Base-by-base conservation (phyloP, 768 basidiomycete species). In the Boletus sp. region DNA sequence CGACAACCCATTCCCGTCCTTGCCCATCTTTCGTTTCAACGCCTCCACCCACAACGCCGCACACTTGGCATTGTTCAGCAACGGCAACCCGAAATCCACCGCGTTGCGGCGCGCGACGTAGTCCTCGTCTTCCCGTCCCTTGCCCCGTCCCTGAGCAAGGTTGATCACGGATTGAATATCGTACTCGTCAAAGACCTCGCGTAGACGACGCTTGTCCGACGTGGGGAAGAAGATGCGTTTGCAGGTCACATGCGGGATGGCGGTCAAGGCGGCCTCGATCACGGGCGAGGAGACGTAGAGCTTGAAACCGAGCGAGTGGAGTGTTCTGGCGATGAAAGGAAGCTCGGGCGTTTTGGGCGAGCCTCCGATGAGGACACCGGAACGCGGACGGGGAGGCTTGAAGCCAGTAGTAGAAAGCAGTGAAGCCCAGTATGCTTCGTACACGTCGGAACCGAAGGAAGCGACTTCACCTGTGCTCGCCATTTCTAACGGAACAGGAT, bases 391-490 rank as follows among this genome's bases (percentile, higher is more conserved):
- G 20, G 97, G 97, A 50, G 93, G 78, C 74, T 91, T 96, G 83
- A 98, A 97, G 15, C 95, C 95, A 30, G 94, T 99, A 8, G 92
- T 94, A 60, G 92, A 94, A 48, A 94, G 85, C n/a, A 97, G 78
- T 3, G 96, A 88, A 3, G 91, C 86, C 94, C 94, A 94, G 75
- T 94, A 95, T 14, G 96, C 97, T 74, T 99, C 97, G 61, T 95
- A 86, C 46, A 98, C 80, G 68, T 96, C 91, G 65, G 84, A 83
- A 35, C 95, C 97, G 71, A 98, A 99, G 63, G 91, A 87, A 12
- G 97, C 97, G 30, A 99, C 94, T 73, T 99, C 96, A 36, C 96
- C 96, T 7, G 96, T 98, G 67, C 92, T 94, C 3, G 95, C 94
- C 96, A 98, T 98, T 79, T 97, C 94, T 92, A 32, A 40, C 14